phyloP scores from a whole-genome alignment of 371 early-diverging fungal genomes.

The Mortierella sp. region DNA sequence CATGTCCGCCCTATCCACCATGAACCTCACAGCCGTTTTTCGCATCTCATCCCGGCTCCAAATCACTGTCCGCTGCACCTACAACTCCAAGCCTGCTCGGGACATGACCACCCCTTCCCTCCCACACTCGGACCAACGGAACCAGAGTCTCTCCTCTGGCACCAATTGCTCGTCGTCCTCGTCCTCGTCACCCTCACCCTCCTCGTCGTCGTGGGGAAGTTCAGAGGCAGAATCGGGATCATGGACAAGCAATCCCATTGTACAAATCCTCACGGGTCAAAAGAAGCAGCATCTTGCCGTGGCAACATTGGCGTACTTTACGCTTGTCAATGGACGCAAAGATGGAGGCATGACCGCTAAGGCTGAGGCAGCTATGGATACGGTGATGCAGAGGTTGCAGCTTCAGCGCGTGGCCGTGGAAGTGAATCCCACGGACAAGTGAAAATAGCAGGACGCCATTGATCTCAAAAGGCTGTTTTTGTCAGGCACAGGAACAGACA shows the following conservation, averaged over 20 bases:
- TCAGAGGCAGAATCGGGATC: slow-evolving; percentile 1
- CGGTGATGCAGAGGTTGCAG: neutral
- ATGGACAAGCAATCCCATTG: slow-evolving; percentile 13
- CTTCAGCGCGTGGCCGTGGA: slow-evolving; percentile 8
- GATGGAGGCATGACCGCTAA: slow-evolving; percentile 2
- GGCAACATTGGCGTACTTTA: slow-evolving; percentile 17
- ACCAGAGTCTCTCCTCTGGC: neutral
- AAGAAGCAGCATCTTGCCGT: slow-evolving; percentile 13
- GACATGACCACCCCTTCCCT: neutral
- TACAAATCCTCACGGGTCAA: slow-evolving; percentile 3
- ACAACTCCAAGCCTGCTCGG: no score
- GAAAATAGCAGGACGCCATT: neutral
- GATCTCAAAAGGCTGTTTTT: no score
- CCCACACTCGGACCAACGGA: neutral
- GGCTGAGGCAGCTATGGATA: neutral
- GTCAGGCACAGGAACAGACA: no score
- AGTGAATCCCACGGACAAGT: slow-evolving; percentile 11
- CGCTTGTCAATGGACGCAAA: slow-evolving; percentile 3
- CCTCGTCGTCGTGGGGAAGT: no score
- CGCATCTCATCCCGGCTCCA: slow-evolving; percentile 4
- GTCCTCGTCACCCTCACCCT: no score
- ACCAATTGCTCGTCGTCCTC: no score
- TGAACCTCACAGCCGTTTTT: no score
- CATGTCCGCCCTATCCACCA: no score
- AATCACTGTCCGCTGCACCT: neutral